A percentile compares a stretch with the other conserved stretches of the same genome.
Conservation (phyloP, 768 basidiomycete species). For the Lactarius tabidus region DNA sequence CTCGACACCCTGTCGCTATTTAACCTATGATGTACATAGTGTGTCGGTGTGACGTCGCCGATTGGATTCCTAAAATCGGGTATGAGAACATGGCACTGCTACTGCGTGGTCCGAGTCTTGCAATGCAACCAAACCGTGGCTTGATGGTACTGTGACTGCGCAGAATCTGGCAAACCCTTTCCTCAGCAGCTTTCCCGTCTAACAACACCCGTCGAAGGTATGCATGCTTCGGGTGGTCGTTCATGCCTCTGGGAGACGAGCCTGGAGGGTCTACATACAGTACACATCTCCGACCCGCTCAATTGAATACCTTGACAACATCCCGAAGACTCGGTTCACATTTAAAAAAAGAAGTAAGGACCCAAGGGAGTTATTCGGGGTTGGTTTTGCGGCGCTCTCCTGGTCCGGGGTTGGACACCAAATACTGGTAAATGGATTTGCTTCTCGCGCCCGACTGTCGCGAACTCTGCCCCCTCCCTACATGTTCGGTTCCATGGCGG, state of each 20-base stretch:
- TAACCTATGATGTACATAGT: neutral
- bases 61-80: constrained; percentile 6
- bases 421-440: neutral
- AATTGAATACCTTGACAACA: neutral
- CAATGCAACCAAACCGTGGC: constrained; percentile 1
- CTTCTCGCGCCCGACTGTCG: neutral
- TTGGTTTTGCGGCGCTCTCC: neutral
- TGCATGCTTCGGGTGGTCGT: neutral
- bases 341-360: neutral
- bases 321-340: neutral
- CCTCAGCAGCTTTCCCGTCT: neutral
- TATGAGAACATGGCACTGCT: constrained; percentile 5
- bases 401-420: neutral
- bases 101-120: constrained; percentile 7
- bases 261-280: neutral
- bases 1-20: neutral
- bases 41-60: constrained; percentile 3
- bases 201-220: neutral
- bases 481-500: neutral
- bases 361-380: neutral
- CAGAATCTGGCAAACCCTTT: constrained; percentile 5
- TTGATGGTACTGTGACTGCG: constrained; percentile 1
- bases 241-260: neutral
- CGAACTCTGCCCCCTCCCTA: neutral
- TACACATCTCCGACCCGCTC: neutral